A percentile compares a stretch with the other conserved stretches of the same genome.
These are phyloP conservation scores for Neonothopanus nambi DNA, from an alignment of 1,284 basidiomycete species.

Conservation along the genomic window DNA sequence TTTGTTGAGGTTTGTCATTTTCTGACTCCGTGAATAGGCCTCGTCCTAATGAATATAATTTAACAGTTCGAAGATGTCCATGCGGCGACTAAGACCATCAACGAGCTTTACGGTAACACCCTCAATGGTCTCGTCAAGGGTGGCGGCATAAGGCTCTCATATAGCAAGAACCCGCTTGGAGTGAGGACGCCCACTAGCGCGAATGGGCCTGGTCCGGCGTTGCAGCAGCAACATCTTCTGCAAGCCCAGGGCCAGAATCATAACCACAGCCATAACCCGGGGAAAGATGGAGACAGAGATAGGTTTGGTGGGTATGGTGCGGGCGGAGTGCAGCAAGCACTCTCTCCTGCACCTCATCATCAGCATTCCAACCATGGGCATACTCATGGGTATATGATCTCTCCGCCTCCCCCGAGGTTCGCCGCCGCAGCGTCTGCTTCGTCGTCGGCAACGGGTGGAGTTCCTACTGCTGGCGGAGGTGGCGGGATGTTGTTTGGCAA, in stretches of 20 bases:
- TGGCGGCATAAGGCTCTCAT: constrained; percentile 92
- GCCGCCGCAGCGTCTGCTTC: constrained; percentile 47
- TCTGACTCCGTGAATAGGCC: constrained; percentile 1
- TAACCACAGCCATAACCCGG: constrained; percentile 26
- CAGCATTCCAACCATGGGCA: constrained; percentile 25
- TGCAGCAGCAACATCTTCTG: constrained; percentile 52
- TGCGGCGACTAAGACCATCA: constrained; percentile 82
- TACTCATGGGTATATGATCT: constrained; percentile 42
- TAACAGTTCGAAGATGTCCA: constrained; percentile 87
- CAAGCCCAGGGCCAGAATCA: constrained; percentile 33
- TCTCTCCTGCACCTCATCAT: constrained; percentile 40
- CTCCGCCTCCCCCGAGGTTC: constrained; percentile 63
- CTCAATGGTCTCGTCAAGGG: constrained; percentile 91
- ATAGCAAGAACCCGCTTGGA: constrained; percentile 93
- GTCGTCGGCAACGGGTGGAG: constrained; percentile 14
- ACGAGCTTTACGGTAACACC: constrained; percentile 90
- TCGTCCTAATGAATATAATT: constrained; percentile 13
- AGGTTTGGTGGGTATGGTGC: constrained; percentile 38
- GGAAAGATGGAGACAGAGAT: constrained; percentile 29
- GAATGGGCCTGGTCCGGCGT: constrained; percentile 40
- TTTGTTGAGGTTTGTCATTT: constrained; percentile 77
- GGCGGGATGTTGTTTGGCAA: constrained; percentile 4
- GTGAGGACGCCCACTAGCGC: constrained; percentile 77
- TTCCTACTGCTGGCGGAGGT: constrained; percentile 31
- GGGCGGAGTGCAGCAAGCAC: constrained; percentile 28